Evolutionary conservation across 106 monocot species (phyloP).

Genomic region (Dactylorhiza incarnata): DNA sequence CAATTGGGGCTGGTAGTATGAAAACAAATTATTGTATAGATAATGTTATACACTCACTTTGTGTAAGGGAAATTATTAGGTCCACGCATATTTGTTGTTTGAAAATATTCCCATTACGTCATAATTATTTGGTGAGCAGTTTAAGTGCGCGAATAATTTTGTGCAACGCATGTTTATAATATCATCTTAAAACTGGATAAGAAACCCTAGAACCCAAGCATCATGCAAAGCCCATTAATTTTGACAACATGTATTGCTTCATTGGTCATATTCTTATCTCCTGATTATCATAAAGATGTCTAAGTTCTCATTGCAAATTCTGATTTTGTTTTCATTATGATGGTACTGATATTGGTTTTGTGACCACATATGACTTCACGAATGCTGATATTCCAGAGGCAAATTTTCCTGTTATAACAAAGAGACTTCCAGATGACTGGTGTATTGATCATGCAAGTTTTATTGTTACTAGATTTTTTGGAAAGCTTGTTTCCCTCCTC

Average conservation of each 20-base stretch:
- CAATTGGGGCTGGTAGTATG: no score
- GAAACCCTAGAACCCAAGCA: no score
- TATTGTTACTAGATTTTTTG: conserved; percentile 90
- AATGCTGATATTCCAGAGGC: conserved; percentile 92
- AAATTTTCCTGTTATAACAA: conserved; percentile 83
- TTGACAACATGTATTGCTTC: background rate
- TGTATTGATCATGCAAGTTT: conserved; percentile 64
- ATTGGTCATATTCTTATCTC: background rate
- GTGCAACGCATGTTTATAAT: no score
- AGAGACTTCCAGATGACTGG: conserved; percentile 74
- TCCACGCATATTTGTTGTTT: no score
- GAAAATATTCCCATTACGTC: no score
- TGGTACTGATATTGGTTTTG: conserved; percentile 88
- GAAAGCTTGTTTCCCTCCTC: conserved; percentile 41
- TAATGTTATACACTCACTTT: no score
- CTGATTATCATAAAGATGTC: background rate
- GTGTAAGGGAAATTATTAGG: no score
- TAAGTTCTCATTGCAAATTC: background rate
- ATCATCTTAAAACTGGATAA: no score
- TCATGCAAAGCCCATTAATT: background rate
- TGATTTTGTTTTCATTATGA: conserved; percentile 59
- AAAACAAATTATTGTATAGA: no score
- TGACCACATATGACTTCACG: conserved; percentile 87
- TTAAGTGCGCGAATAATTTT: no score
- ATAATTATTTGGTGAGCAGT: no score